phyloP scores from a whole-genome alignment of 495 filamentous ascomycete species.

The Penicillium chermesinum region DNA sequence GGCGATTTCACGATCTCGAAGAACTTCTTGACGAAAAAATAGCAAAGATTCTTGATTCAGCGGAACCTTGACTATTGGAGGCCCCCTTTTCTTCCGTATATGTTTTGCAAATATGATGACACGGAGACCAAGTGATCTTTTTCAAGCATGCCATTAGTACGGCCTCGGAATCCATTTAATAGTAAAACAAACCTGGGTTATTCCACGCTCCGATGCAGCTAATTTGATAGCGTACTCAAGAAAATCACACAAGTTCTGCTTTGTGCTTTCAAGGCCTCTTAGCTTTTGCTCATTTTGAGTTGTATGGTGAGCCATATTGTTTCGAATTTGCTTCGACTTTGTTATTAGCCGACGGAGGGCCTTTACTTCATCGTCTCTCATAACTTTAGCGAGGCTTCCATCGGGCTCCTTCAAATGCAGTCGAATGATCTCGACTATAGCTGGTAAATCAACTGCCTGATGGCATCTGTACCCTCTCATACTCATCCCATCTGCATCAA shows the following conservation, averaged over 20 bases:
- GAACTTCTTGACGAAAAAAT: not conserved
- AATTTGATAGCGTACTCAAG: not conserved
- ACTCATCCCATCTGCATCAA: not conserved
- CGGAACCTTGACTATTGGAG: not conserved
- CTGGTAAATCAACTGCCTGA: conserved; percentile 1
- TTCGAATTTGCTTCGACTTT: not conserved
- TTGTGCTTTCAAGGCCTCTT: not conserved
- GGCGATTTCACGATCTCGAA: not conserved
- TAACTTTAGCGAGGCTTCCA: not conserved
- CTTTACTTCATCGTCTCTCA: not conserved
- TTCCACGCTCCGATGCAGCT: not conserved
- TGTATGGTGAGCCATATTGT: not conserved
- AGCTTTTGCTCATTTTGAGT: not conserved
- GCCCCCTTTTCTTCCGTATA: not conserved
- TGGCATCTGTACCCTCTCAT: not conserved
- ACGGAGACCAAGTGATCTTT: not conserved
- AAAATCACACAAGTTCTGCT: not conserved
- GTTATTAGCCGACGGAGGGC: not conserved
- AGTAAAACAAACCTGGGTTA: not conserved
- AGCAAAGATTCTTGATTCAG: not conserved
- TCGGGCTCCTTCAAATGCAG: not conserved
- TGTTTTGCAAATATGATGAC: conserved; percentile 2
- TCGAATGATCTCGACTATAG: not conserved
- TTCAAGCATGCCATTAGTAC: not conserved
- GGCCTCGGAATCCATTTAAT: not conserved